A percentile compares a stretch with the other conserved stretches of the same genome.
Conservation (phyloP, 495 filamentous ascomycete genomes). For the Daldinia loculata region DNA sequence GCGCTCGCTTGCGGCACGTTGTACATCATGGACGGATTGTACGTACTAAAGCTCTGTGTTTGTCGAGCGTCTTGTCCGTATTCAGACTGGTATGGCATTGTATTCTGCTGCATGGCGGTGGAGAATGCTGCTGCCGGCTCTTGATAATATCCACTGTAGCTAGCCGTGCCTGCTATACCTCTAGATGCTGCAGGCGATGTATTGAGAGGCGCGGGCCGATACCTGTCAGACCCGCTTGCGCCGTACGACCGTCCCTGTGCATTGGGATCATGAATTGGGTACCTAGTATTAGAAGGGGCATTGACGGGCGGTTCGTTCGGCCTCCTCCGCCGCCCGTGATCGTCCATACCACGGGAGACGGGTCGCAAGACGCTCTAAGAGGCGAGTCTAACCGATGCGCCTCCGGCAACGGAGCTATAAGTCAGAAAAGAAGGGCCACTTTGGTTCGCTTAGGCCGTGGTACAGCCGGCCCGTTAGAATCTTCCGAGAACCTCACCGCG, state of each 20-base stretch:
- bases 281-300: constrained; percentile 54
- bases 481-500: constrained; percentile 32
- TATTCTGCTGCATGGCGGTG: constrained; percentile 56
- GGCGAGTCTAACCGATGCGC: constrained; percentile 60
- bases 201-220: constrained; percentile 55
- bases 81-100: constrained; percentile 63
- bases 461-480: constrained; percentile 40
- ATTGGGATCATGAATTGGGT: constrained; percentile 53
- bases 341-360: constrained; percentile 72
- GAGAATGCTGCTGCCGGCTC: constrained; percentile 61
- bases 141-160: constrained; percentile 66
- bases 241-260: constrained; percentile 54
- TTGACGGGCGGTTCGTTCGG: constrained; percentile 70
- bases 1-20: constrained; percentile 74
- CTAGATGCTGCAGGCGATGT: constrained; percentile 53
- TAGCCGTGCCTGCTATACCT: constrained; percentile 55
- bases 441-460: constrained; percentile 53
- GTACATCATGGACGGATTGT: constrained; percentile 76
- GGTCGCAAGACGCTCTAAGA: constrained; percentile 55
- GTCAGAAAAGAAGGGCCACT: constrained; percentile 66
- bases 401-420: constrained; percentile 66
- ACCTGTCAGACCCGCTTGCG: constrained; percentile 57
- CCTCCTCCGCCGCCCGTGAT: constrained; percentile 71
- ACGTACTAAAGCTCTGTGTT: constrained; percentile 57
- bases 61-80: constrained; percentile 63